These are phyloP conservation scores for Trametes hirsuta DNA, from an alignment of 1,284 basidiomycete genomes.

Conservation along the genomic window DNA sequence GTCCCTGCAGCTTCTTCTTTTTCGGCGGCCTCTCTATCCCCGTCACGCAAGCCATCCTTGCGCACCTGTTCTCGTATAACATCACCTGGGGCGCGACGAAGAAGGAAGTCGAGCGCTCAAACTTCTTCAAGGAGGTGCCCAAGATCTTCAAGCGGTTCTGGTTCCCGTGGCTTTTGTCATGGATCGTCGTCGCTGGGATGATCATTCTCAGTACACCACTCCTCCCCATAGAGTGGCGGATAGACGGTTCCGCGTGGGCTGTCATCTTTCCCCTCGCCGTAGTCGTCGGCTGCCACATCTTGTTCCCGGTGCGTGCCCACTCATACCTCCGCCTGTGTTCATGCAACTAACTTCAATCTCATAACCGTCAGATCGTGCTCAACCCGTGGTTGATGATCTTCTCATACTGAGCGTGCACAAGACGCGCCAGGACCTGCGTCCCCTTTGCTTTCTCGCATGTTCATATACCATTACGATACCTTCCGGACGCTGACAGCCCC, in stretches of 20 bases:
- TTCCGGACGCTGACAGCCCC: constrained; percentile 9
- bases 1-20: constrained; percentile 52
- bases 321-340: not conserved
- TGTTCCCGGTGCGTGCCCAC: constrained; percentile 42
- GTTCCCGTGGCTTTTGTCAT: constrained; percentile 46
- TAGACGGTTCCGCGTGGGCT: constrained; percentile 44
- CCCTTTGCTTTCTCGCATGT: constrained; percentile 1
- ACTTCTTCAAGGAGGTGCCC: constrained; percentile 64
- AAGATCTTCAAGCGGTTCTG: constrained; percentile 55
- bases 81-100: constrained; percentile 54
- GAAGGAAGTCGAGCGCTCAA: constrained; percentile 55
- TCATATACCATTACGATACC: constrained; percentile 17
- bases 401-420: constrained; percentile 41
- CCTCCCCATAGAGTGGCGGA: constrained; percentile 49
- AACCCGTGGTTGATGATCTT: constrained; percentile 56
- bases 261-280: constrained; percentile 49
- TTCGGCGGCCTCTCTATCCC: constrained; percentile 55
- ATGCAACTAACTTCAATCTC: not conserved
- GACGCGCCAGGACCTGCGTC: constrained; percentile 1
- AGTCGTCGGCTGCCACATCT: constrained; percentile 43
- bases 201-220: constrained; percentile 43
- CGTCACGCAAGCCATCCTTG: constrained; percentile 50
- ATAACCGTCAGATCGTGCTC: constrained; percentile 42
- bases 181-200: constrained; percentile 44
- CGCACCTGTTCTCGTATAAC: constrained; percentile 59